Evolutionary conservation across 2,329 filamentous ascomycete species (phyloP), one percentile per base, ranked within the genome.

Genomic region (Ceratocystis cacaofunesta): DNA sequence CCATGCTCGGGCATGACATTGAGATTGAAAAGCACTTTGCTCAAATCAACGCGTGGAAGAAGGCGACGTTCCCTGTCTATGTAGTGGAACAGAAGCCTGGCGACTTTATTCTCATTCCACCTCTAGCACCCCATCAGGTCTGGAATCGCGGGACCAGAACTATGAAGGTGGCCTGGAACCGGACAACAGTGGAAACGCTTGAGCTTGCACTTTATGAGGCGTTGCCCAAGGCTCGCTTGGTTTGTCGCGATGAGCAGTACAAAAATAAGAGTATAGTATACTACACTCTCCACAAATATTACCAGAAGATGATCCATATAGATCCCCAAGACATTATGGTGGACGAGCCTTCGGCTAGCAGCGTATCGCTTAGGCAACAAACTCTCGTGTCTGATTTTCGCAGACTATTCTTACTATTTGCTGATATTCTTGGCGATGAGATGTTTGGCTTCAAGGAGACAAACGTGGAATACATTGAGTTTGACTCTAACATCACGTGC

Each of bases 141-240:
- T 99, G 94, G 94, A 99, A 99, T 72, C 85, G 92, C 61, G 94
- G 94, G 22, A 96, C 92, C 1, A 82, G 92, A 57, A 99, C 94
- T 0, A 90, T 97, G 83, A 99, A 99, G 73, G 91, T 95, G 6
- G 94, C 94, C 0, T 99, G 94, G 94, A 99, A 99, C 73, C 84
- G 94, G 30, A 96, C 90, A 0, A 96, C 92, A 0, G 88, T 89
- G 1, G 91, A 97, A 72, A 97, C 94, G 0, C 80, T 99, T 2
- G 88, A 92, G 69, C 79, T 95, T 73, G 94, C 92, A 0, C 75
- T 97, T 22, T 82, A 85, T 67, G 94, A 97, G 76, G 91, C 92
- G 0, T 79, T 99, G 2, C 91, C 92, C 0, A 90, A 91, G 70
- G 90, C 92, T 8, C 84, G 91, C 12, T 83, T 96, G 70, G 92